These are phyloP conservation scores for Ganoderma lingzhi DNA, from an alignment of 1,284 basidiomycete genomes.

Conservation along the genomic window DNA sequence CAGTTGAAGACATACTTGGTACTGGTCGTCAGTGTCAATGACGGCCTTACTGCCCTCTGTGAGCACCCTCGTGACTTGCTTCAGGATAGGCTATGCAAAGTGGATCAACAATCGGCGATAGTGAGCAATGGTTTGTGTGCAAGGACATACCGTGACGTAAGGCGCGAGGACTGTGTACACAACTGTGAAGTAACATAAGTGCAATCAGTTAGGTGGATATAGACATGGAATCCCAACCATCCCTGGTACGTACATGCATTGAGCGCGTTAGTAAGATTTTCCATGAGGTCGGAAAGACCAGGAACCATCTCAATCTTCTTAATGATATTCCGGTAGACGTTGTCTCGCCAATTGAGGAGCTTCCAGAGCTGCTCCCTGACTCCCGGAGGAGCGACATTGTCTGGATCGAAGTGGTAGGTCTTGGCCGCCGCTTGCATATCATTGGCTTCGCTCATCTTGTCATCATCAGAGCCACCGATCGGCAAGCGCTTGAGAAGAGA, in stretches of 20 bases:
- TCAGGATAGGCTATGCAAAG: constrained; percentile 59
- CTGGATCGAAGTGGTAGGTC: constrained; percentile 63
- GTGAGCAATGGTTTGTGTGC: background rate
- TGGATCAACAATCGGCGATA: background rate
- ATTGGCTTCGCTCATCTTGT: constrained; percentile 62
- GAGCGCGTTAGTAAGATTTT: constrained; percentile 68
- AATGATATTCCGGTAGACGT: constrained; percentile 57
- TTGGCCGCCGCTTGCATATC: constrained; percentile 59
- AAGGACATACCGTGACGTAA: constrained; percentile 51
- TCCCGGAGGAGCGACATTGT: constrained; percentile 72
- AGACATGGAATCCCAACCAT: background rate
- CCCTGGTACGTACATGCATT: constrained; percentile 61
- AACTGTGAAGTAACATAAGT: constrained; percentile 45
- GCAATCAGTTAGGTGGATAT: constrained; percentile 18
- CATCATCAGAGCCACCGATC: constrained; percentile 54
- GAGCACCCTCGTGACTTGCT: constrained; percentile 65
- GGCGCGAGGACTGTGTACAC: constrained; percentile 80
- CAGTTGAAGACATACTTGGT: constrained; percentile 49
- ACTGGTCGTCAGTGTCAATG: constrained; percentile 77
- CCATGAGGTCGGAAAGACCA: constrained; percentile 74
- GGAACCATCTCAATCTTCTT: constrained; percentile 71
- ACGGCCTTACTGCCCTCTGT: constrained; percentile 73
- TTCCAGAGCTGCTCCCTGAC: constrained; percentile 74
- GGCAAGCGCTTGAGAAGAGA: constrained; percentile 60
- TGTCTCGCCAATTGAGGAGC: constrained; percentile 79